Base-by-base conservation (phyloP, 768 basidiomycete species). In the Tylopilus felleus region DNA sequence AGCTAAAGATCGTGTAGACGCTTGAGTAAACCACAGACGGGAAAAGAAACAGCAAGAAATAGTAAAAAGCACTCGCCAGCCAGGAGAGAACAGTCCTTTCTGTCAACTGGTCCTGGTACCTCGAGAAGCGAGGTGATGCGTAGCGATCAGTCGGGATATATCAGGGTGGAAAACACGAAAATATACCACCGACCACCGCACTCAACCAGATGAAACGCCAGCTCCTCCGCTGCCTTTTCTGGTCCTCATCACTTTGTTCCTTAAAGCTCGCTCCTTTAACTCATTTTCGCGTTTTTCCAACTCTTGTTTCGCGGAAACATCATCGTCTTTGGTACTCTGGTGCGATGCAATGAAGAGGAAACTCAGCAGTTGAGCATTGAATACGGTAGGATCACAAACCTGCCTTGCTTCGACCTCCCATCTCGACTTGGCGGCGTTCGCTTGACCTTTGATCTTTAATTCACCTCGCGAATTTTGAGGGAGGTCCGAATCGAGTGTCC, bases 211-310 rank as follows among this genome's bases (percentile, higher is more conserved):
- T 49, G 38, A 31, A 21, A 33, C 21, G 8, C 58, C 57, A 1
- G n/a, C 41, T n/a, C 64, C 65, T 42, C 60, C 60, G 56, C 71
- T 75, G 17, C 65, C 73, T 66, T 86, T 89, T 59, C 88, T 75
- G 28, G 85, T 87, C 65, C 85, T 77, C 49, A 84, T 77, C 43
- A 93, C 90, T 66, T 93, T 93, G 64, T 92, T 91, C 63, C 90
- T 80, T 65, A 93, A 68, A 14, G 90, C 88, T 65, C 74, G 82
- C 61, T 93, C 90, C 66, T 90, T 92, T 55, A 92, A 65, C 64
- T 93, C 90, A 58, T 80, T 90, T 65, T 93, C 90, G 53, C 86
- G 71, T 59, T 74, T 80, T 61, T 83, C 81, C 42, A 93, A 73
- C 33, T 88, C 88, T 22, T 64, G 63, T 49, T 63, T 73, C 13